These are phyloP conservation scores for Straminergon stramineum DNA, from an alignment of 225 moss, liverwort and hornwort genomes.

Conservation along the genomic window DNA sequence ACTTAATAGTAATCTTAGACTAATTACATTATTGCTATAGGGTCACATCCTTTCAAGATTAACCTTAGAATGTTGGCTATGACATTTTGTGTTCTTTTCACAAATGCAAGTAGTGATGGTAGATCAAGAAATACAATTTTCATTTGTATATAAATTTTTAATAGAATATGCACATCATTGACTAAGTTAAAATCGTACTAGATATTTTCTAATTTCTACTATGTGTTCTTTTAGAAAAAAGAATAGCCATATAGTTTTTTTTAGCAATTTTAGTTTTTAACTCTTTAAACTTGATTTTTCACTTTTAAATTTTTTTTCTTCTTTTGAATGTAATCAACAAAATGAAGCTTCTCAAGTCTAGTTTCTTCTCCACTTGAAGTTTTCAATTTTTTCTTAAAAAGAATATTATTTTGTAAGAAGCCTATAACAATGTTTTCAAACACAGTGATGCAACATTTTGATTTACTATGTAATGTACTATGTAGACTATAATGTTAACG, in stretches of 20 bases:
- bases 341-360: neutral
- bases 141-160: neutral
- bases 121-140: neutral
- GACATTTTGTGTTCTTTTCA: neutral
- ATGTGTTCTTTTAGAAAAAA: no score
- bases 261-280: neutral
- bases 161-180: neutral
- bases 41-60: no score
- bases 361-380: neutral
- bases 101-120: neutral
- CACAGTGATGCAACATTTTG: neutral
- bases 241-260: neutral
- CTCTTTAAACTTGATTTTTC: neutral
- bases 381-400: neutral
- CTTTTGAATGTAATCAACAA: neutral
- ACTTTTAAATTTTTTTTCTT: neutral
- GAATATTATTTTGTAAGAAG: neutral
- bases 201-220: neutral
- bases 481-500: accelerated
- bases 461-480: neutral
- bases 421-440: neutral
- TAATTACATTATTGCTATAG: neutral
- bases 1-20: no score
- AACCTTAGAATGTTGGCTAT: neutral
- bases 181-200: no score